Percentiles rank a stretch among this genome's conserved stretches.
Conservation (phyloP, 371 early-diverging fungal genomes). For the Saksenaea vasiformis region DNA sequence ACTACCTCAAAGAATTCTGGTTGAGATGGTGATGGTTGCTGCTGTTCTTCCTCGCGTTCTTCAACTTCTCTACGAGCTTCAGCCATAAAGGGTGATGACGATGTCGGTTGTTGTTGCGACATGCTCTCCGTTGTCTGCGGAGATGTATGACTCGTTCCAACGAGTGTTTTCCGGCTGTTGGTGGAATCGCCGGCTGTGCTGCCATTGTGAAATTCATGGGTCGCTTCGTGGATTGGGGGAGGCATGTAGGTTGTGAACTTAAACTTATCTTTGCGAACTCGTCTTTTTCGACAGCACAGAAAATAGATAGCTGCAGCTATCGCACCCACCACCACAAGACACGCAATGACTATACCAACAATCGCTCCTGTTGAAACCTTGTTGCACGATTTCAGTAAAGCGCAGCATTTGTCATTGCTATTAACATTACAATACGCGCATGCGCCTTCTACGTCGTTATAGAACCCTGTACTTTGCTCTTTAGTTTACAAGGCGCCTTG, state of each 20-base stretch:
- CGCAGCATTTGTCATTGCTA: conserved; percentile 27
- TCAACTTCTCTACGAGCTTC: conserved; percentile 3
- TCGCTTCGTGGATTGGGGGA: neutral
- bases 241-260: neutral
- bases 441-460: conserved; percentile 16
- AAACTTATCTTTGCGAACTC: conserved; percentile 1
- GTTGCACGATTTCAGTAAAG: conserved; percentile 6
- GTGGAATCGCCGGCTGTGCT: neutral
- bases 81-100: conserved; percentile 3
- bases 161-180: conserved; percentile 2
- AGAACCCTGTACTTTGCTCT: conserved; percentile 24
- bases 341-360: conserved; percentile 33
- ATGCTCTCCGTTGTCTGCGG: conserved; percentile 2
- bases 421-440: conserved; percentile 28
- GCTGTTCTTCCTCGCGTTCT: neutral
- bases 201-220: neutral
- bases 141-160: neutral
- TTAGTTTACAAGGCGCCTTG: neutral
- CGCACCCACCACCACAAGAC: conserved; percentile 7
- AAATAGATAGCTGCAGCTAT: conserved; percentile 4
- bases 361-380: conserved; percentile 28
- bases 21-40: neutral
- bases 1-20: conserved; percentile 35
- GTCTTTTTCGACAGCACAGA: conserved; percentile 6
- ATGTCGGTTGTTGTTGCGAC: conserved; percentile 11